A percentile compares a stretch with the other conserved stretches of the same genome.
Evolutionary conservation across 352 stramenopile species (phyloP).

Genomic region (Aphanomyces astaci): DNA sequence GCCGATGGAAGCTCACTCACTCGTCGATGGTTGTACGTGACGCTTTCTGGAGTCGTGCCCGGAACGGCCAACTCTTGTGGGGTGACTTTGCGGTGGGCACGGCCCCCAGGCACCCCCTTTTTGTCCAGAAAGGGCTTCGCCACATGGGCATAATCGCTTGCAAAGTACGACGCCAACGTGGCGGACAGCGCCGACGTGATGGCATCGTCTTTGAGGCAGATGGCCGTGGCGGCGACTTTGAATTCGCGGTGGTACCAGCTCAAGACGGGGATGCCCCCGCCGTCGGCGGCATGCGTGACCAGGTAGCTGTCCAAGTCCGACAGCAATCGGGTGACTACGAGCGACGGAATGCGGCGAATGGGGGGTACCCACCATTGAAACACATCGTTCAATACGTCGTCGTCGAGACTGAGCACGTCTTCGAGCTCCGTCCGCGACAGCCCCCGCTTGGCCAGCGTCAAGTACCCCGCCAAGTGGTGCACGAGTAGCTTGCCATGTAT

Average conservation of each 20-base stretch:
- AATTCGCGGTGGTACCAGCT: slow-evolving; percentile 15
- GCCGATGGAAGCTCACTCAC: background rate
- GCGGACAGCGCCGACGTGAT: background rate
- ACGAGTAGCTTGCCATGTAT: background rate
- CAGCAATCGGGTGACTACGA: background rate
- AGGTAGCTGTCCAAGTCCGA: slow-evolving; percentile 4
- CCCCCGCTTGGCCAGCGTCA: background rate
- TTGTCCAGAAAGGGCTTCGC: slow-evolving; percentile 9
- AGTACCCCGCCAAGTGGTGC: slow-evolving; percentile 1
- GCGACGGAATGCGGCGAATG: background rate
- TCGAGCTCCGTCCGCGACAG: slow-evolving; percentile 4
- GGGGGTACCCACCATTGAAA: slow-evolving; percentile 8
- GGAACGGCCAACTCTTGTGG: background rate
- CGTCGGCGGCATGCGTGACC: background rate
- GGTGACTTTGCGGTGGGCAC: background rate
- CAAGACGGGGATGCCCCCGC: slow-evolving; percentile 1
- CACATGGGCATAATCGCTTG: background rate
- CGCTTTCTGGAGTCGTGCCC: background rate
- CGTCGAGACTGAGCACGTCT: background rate
- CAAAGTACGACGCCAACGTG: background rate
- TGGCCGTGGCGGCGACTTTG: background rate
- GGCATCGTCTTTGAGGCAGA: background rate
- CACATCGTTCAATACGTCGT: slow-evolving; percentile 7
- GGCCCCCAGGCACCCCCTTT: background rate
- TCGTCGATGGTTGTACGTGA: background rate